Evolutionary conservation across 2,329 filamentous ascomycete genomes (phyloP).

Genomic region (Cladophialophora immunda): DNA sequence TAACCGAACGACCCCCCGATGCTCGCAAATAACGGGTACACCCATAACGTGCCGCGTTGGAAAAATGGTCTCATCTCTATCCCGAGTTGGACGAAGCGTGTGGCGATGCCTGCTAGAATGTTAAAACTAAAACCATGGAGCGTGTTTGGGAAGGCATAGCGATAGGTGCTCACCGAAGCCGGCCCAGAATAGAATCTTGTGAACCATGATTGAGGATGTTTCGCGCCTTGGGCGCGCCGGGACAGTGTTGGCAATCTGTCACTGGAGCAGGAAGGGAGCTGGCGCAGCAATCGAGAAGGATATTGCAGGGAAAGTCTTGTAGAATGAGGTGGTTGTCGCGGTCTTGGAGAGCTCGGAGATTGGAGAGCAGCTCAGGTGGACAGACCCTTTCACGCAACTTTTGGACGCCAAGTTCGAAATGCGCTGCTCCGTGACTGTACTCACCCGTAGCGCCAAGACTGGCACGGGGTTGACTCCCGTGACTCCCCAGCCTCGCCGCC

Average conservation of each 20-base stretch:
- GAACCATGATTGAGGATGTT: constrained; percentile 52
- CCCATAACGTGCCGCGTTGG: constrained; percentile 83
- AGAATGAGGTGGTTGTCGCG: constrained; percentile 11
- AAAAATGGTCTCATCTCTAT: constrained; percentile 98
- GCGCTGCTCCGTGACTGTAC: background rate
- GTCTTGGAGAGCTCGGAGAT: constrained; percentile 20
- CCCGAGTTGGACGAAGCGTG: constrained; percentile 94
- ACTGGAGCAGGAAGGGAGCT: constrained; percentile 16
- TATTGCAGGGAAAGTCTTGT: background rate
- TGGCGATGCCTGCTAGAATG: constrained; percentile 75
- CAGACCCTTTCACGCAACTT: constrained; percentile 10
- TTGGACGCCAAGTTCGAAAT: background rate
- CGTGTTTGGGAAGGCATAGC: background rate
- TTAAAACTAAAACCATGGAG: constrained; percentile 10
- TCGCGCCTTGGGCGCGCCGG: constrained; percentile 30
- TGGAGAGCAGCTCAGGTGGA: constrained; percentile 9
- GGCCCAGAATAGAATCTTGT: constrained; percentile 63
- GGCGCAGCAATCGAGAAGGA: background rate
- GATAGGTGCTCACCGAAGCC: constrained; percentile 77
- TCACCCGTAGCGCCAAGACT: background rate
- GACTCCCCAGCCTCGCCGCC: no score
- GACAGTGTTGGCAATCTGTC: constrained; percentile 17
- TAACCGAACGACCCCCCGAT: constrained; percentile 93
- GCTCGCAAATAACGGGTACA: constrained; percentile 86
- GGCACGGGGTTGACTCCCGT: no score